Conservation (phyloP, 2,329 filamentous ascomycete genomes). For the Colletotrichum trifolii region DNA sequence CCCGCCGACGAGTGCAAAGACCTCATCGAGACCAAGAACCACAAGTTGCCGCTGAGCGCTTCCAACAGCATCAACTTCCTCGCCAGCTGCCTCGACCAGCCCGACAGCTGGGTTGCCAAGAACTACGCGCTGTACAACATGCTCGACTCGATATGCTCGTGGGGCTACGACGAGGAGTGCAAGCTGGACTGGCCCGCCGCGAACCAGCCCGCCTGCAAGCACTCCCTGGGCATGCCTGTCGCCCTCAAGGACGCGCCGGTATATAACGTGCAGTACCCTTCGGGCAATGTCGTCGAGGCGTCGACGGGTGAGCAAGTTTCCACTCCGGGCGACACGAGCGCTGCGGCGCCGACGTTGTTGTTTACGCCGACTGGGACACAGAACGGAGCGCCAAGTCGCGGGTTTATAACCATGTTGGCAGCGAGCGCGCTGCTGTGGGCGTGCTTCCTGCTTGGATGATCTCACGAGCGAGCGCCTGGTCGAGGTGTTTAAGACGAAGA, state of each 20-base stretch:
- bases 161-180: conserved; percentile 60
- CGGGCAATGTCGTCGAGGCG: conserved; percentile 54
- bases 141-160: conserved; percentile 57
- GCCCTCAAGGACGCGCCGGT: conserved; percentile 52
- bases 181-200: conserved; percentile 53
- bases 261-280: conserved; percentile 60
- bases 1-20: conserved; percentile 57
- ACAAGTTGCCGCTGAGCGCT: conserved; percentile 56
- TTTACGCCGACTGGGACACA: conserved; percentile 3
- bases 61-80: conserved; percentile 66
- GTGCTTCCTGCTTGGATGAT: conserved; percentile 11
- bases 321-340: conserved; percentile 16
- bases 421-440: conserved; percentile 26
- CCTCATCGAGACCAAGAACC: conserved; percentile 57
- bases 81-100: conserved; percentile 54
- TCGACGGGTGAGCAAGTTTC: conserved; percentile 32
- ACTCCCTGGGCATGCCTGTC: conserved; percentile 52
- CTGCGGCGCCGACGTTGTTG: conserved; percentile 1
- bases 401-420: neutral
- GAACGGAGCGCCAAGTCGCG: conserved; percentile 12
- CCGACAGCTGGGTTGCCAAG: conserved; percentile 57
- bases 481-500: conserved; percentile 11
- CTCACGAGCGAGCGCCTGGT: neutral
- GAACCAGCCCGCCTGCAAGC: conserved; percentile 58
- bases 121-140: conserved; percentile 65